These are phyloP conservation scores for Metarhizium anisopliae DNA, from an alignment of 2,329 filamentous ascomycete genomes.

Conservation along the genomic window DNA sequence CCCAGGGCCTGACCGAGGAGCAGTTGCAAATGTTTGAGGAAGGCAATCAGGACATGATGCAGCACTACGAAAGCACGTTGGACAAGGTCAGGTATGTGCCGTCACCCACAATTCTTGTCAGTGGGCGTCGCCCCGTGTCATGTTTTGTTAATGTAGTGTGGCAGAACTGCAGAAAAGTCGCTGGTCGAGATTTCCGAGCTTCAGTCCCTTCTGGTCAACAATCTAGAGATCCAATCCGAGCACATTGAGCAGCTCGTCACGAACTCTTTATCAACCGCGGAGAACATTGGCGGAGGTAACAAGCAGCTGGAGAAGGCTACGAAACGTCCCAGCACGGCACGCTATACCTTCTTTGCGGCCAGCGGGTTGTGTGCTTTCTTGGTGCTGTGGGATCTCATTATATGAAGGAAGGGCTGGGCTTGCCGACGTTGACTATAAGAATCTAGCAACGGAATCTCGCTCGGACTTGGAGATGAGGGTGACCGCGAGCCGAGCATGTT, in stretches of 20 bases:
- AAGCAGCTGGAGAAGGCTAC: conserved; percentile 80
- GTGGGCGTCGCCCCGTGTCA: too few relatives aligned
- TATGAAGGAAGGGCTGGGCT: conserved; percentile 21
- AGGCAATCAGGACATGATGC: conserved; percentile 87
- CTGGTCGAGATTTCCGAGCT: conserved; percentile 87
- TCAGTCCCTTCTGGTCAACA: conserved; percentile 79
- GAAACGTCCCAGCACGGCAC: conserved; percentile 61
- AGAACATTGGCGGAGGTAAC: conserved; percentile 85
- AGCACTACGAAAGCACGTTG: conserved; percentile 87
- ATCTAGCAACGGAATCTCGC: too few relatives aligned
- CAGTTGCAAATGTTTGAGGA: conserved; percentile 90
- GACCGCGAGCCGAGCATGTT: too few relatives aligned
- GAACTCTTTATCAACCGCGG: conserved; percentile 71
- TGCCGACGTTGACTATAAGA: too few relatives aligned
- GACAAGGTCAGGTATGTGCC: conserved; percentile 81
- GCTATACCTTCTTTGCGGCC: conserved; percentile 73
- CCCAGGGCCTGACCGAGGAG: conserved; percentile 62
- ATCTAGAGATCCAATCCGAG: conserved; percentile 76
- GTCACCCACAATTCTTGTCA: not conserved
- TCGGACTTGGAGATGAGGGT: too few relatives aligned
- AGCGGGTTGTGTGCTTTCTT: conserved; percentile 66
- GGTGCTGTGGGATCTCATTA: conserved; percentile 68
- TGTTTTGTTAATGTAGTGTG: conserved; percentile 4
- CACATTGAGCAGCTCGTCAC: conserved; percentile 82
- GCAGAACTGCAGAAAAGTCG: conserved; percentile 78